phyloP scores from a whole-genome alignment of 768 basidiomycete species.

The Tylopilus sp. region DNA sequence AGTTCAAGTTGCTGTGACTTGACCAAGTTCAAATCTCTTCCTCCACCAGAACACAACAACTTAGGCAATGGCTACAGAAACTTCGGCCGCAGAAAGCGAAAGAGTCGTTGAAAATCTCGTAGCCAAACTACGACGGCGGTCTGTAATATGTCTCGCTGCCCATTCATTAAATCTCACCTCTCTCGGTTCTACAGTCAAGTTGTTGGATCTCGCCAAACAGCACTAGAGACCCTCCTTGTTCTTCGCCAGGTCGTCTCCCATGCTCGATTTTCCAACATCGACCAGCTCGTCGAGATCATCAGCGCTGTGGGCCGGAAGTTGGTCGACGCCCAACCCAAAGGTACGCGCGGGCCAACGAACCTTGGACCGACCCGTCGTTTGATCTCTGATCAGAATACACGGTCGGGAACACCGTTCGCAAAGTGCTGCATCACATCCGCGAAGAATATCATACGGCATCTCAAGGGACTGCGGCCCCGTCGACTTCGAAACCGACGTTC shows the following conservation, averaged over 20 bases:
- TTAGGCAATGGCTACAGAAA: constrained; percentile 42
- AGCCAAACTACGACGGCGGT: constrained; percentile 70
- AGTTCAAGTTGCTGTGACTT: neutral
- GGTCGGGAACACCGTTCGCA: constrained; percentile 91
- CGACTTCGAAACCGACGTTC: constrained; percentile 43
- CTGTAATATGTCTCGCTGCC: constrained; percentile 33
- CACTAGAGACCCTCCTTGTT: constrained; percentile 84
- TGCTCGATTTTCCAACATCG: constrained; percentile 82
- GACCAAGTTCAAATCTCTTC: neutral
- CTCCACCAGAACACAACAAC: neutral
- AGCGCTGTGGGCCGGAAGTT: constrained; percentile 75
- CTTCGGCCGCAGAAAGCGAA: constrained; percentile 39
- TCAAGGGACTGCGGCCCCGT: constrained; percentile 38
- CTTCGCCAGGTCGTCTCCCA: constrained; percentile 87
- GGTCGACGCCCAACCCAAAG: constrained; percentile 93
- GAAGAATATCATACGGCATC: constrained; percentile 91
- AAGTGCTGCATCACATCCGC: constrained; percentile 88
- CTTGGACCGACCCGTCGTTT: constrained; percentile 5
- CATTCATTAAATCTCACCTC: neutral
- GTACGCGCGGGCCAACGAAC: constrained; percentile 38
- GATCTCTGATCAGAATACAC: constrained; percentile 67
- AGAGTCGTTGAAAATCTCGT: constrained; percentile 67
- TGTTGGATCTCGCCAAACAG: constrained; percentile 85
- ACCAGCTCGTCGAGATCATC: constrained; percentile 78
- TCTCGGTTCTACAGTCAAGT: constrained; percentile 60